Evolutionary conservation across 139 green algal species (phyloP), one percentile per base, ranked within the genome.

Genomic region (Yamagishiella unicocca): DNA sequence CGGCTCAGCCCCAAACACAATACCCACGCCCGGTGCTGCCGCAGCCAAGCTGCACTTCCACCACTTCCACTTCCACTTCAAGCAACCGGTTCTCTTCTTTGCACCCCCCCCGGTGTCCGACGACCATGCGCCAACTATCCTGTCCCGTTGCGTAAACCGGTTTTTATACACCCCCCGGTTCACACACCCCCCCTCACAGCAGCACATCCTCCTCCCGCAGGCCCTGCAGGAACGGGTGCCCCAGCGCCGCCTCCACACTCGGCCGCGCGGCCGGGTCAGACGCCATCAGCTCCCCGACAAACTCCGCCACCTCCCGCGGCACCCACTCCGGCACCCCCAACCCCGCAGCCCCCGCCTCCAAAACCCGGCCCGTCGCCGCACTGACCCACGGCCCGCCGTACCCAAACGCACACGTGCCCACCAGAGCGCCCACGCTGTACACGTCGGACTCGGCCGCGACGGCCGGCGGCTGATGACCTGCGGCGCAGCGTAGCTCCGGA

Each of bases 371-470:
- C 64, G 58, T 9, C 58, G 17, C 58, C 19, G 58, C 24, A 7
- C 31, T 33, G 27, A 21, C 37, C 35, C 9, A 29, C 25, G 31
- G 43, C 10, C 40, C 21, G 8, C 43, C 50, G 35, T 33, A 37
- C n/a, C 46, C 50, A 35, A 68, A 46, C 50, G 73, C 75, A 17
- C 50, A 70, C 35, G 68, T 14, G 24, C 40, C 75, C 45, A 82
- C 33, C 50, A 82, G 19, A n/a, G 37, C 75, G 5, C 75, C 75
- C 50, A 82, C 40, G 46, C 46, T 53, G 75, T 70, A 82, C 50
- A 82, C 21, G 50, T 82, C 75, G 25, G 75, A 50, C 75, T 82
- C 53, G 42, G 73, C 73, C 29, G 35, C 38, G 38, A 78, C 38
- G 42, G 29, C 29, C 10, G 70, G 38, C 24, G 42, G 37, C 40